Evolutionary conservation across 495 filamentous ascomycete genomes (phyloP).

Genomic region (Annulohypoxylon moriforme): DNA sequence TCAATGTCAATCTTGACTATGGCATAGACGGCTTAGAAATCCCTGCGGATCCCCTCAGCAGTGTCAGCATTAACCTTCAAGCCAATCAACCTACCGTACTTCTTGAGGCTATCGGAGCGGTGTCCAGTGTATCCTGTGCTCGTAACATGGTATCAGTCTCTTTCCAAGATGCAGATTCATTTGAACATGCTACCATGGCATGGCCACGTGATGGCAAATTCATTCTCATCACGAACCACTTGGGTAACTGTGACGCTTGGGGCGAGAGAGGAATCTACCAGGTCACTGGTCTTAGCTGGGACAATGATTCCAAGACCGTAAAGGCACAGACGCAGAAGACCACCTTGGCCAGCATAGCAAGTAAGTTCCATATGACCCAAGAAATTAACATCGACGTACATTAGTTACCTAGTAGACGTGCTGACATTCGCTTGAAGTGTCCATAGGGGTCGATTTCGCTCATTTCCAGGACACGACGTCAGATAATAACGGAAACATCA

Average conservation of each 20-base stretch:
- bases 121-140: slow-evolving; percentile 43
- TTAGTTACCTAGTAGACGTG: no score
- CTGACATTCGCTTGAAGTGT: slow-evolving; percentile 23
- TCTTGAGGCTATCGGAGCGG: slow-evolving; percentile 45
- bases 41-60: slow-evolving; percentile 21
- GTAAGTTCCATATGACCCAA: slow-evolving; percentile 33
- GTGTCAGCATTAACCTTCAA: slow-evolving; percentile 41
- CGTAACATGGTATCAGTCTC: slow-evolving; percentile 33
- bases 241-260: slow-evolving; percentile 41
- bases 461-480: slow-evolving; percentile 28
- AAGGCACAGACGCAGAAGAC: slow-evolving; percentile 33
- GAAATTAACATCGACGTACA: not conserved
- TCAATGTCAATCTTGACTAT: slow-evolving; percentile 45
- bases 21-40: slow-evolving; percentile 37
- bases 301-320: slow-evolving; percentile 28
- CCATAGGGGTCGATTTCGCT: slow-evolving; percentile 37
- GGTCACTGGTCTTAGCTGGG: slow-evolving; percentile 39
- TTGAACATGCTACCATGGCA: slow-evolving; percentile 28
- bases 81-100: slow-evolving; percentile 43
- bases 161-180: slow-evolving; percentile 42
- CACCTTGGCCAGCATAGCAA: slow-evolving; percentile 39
- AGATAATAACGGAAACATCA: slow-evolving; percentile 36
- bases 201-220: slow-evolving; percentile 41
- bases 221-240: slow-evolving; percentile 48
- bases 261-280: slow-evolving; percentile 45